phyloP scores from a whole-genome alignment of 139 green algal genomes.

The Coelastrella sp. region DNA sequence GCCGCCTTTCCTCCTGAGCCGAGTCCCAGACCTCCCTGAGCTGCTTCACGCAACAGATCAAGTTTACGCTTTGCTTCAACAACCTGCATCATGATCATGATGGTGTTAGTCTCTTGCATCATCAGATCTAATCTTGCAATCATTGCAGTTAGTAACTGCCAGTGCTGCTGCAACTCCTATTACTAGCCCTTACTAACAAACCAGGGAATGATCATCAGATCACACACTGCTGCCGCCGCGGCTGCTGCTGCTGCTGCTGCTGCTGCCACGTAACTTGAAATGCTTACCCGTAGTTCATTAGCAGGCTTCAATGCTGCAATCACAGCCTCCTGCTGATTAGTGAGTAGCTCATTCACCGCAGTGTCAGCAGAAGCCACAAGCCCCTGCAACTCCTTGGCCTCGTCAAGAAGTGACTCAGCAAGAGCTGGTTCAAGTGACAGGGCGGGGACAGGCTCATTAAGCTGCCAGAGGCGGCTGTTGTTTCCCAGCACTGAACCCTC shows the following conservation, averaged over 20 bases:
- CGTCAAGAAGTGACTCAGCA: neutral
- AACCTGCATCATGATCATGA: neutral
- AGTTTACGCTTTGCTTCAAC: constrained; percentile 13
- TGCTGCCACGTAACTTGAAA: neutral
- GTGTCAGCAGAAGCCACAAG: constrained; percentile 17
- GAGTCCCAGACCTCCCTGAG: constrained; percentile 38
- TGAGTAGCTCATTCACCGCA: constrained; percentile 3
- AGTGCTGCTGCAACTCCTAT: no score
- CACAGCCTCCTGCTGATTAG: neutral
- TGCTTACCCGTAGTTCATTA: neutral
- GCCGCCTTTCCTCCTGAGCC: constrained; percentile 24
- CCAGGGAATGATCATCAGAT: no score
- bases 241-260: no score
- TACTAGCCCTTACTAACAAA: no score
- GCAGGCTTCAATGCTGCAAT: neutral
- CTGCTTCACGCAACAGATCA: constrained; percentile 24
- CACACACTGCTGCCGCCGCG: no score
- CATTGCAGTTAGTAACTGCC: neutral
- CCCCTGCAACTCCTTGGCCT: neutral
- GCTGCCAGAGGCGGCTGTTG: constrained; percentile 30
- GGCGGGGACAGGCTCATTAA: constrained; percentile 24
- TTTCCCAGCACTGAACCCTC: neutral
- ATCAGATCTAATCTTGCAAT: no score
- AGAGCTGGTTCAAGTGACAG: constrained; percentile 35
- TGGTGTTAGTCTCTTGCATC: no score